Conservation (phyloP, 75 land plant species). For the Adiantum capillusveneris region DNA sequence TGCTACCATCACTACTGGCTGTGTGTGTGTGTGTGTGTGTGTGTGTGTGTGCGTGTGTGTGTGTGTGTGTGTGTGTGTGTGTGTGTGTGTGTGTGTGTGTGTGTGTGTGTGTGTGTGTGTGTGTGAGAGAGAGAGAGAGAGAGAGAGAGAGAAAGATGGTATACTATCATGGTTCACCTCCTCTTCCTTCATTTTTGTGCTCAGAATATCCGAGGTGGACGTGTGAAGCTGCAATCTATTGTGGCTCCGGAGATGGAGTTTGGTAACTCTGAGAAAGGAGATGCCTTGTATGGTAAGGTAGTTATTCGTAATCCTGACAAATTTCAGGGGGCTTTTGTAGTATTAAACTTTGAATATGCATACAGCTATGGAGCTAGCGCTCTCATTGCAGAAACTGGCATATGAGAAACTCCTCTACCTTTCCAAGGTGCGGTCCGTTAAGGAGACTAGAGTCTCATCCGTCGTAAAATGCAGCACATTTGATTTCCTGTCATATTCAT, state of each 20-base stretch:
- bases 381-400: conserved; percentile 76
- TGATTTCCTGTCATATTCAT: no score
- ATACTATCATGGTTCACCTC: no score
- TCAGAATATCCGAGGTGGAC: conserved; percentile 83
- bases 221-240: conserved; percentile 60
- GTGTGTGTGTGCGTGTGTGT: no score
- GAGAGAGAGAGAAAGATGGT: no score
- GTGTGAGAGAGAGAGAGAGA: no score
- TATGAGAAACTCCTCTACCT: conserved; percentile 80
- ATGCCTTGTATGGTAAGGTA: conserved; percentile 79
- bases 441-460: no score
- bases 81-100: no score
- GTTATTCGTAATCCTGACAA: background rate
- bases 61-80: no score
- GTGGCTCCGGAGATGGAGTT: conserved; percentile 64
- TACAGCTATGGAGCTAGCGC: conserved; percentile 88
- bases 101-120: no score
- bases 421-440: conserved; percentile 41
- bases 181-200: no score
- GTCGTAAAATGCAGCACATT: no score
- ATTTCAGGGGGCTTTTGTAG: background rate
- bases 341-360: background rate
- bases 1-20: background rate
- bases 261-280: conserved; percentile 72
- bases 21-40: no score